Evolutionary conservation across 306 rosid genomes (phyloP), one percentile per base, ranked within the genome.

Genomic region (Canavalia ensiformis): DNA sequence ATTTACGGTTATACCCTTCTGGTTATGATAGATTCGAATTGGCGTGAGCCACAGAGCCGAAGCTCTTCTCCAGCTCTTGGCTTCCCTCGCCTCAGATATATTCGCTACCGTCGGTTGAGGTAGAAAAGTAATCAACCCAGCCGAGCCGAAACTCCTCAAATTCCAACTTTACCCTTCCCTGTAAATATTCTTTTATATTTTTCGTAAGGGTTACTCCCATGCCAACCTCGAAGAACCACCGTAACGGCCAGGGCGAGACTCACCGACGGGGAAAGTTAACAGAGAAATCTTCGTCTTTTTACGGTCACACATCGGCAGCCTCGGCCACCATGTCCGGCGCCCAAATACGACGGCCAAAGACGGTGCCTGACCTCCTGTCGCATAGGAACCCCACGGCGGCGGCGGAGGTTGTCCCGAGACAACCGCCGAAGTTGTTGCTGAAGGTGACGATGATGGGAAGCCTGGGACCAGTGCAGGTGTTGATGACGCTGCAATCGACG

Each of bases 361-460:
- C 99, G 4, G 42, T 87, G 66, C 97, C 97, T 28, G 92, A 93
- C 7, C 87, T 95, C 29, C 41, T 68, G 1, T 51, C 86, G 0
- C 55, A 52, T 57, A 79, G 87, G 59, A 86, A 42, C 2, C 67
- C 33, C 4, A 7, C 8, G 6, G 4, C 41, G 37, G 6, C 82
- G 30, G 10, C 85, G 52, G 91, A 85, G 18, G 54, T 44, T 6
- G 74, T 46, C 29, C 86, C 88, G 7, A 87, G 83, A 64, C 88
- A 82, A 34, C 88, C 90, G 42, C 90, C 96, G 73, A 95, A 92
- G 86, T 41, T 93, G 57, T 82, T 95, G 56, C 82, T 95, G 18
- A 94, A 95, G 86, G 97, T 95, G 76, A 95, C 90, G 11, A 68
- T 82, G 7, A 90, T 90, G 75, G 97, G 97, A 28, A 92, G 94